Evolutionary conservation across 305 asterid species (phyloP), one percentile per base, ranked within the genome.

Genomic region (Caryopteris hybrid): DNA sequence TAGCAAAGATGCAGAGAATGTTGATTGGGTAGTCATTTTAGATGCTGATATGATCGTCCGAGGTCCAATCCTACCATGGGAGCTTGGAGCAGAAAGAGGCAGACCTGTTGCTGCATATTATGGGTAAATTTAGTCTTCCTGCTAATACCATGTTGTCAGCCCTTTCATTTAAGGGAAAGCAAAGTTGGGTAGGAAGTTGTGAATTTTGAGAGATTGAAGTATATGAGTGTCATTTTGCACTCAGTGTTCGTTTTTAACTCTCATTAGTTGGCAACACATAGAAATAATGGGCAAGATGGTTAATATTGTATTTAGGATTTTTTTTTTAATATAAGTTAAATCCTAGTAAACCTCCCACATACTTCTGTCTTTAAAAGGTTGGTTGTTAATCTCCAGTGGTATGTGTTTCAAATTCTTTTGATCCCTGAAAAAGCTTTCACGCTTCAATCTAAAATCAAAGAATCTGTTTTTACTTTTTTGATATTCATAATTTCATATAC

Each of bases 41-140:
- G 99, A 94, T 45, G 97, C 99, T 16, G 99, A 94, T 73, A 80
- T 80, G 98, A 87, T 94, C 46, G 69, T 91, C 41, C 89, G 99
- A 64, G 97, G 99, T 18, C 96, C 98, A 8, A 89, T 94, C 21
- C 36, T 94, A 36, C 99, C 99, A 6, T 94, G 98, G 99, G 97
- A 94, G 84, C 91, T 94, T 71, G 99, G 99, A 45, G 98, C 96
- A 21, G 96, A 89, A 90, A 87, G 83, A 85, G 97, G 99, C 68
- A 87, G 77, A 54, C 92, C 98, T 1, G 95, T 94, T 71, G 89
- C 99, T 71, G 99, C 98, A 31, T 85, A 87, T 83, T 91, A 91
- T 42, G 99, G 99, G 99, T 94, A 89, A 78, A 62, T 29, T 41
- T 39, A 1, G 21, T 48, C 31, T 56, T 13, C 17, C 72, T 60